Evolutionary conservation across 1,284 basidiomycete species (phyloP), one percentile per base, ranked within the genome.

Genomic region (Rhodotorula sp.): DNA sequence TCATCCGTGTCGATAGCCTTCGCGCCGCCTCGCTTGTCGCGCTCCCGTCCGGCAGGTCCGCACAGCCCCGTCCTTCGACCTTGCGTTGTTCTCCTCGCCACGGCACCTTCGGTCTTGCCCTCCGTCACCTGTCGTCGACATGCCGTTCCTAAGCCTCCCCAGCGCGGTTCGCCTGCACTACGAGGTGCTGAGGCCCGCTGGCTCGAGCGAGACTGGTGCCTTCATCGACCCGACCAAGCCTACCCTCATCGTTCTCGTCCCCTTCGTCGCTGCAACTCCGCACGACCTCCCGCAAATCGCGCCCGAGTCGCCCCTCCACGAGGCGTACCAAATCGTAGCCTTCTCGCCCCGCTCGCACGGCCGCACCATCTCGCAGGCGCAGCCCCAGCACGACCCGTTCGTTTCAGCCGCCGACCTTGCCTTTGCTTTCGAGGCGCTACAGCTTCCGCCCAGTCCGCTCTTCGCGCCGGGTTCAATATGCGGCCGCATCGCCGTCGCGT

Each of bases 381-480:
- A 53, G 32, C 55, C 69, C 7, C 21, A 50, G 21, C 61, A 67
- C 44, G 69, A 71, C 37, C 44, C 51, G 6, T 63, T 51, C 41
- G 65, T 63, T n/a, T 60, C 54, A 1, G 69, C 69, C 5, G 69
- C 69, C 46, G 69, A 71, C 56, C 46, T 71, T 36, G 69, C 69
- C 6, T 67, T 67, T 41, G 65, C 65, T 29, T 61, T 67, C 37
- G 61, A 71, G 44, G 69, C 69, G 10, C 61, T 71, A 8, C 41
- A 55, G 32, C 39, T 71, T 3, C 61, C 65, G 25, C 69, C 65
- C 3, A n/a, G 41, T 5, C 56, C 51, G 1, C 12, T 71, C 10
- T 71, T 59, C 27, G 69, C 65, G 12, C 64, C 69, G 15, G 61
- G 64, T 36, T 60, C 36, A 8, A 67, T 66, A 29, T 51, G 55